A percentile compares a stretch with the other conserved stretches of the same genome.
phyloP scores from a whole-genome alignment of 108 stramenopile species.

The Parmales sp. region DNA sequence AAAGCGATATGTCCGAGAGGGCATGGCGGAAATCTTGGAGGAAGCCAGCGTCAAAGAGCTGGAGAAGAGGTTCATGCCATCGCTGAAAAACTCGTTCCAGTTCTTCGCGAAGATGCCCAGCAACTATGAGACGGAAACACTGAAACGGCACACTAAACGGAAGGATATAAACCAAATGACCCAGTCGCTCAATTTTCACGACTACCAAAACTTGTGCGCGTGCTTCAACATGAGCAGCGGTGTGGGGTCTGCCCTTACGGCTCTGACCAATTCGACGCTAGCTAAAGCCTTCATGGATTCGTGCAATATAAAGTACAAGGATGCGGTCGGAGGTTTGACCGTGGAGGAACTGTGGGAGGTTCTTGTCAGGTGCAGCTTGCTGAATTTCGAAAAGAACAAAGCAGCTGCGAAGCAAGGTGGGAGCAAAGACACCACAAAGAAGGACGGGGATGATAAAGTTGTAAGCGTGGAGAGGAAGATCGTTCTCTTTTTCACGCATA shows the following conservation, averaged over 20 bases:
- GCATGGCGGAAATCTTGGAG: neutral
- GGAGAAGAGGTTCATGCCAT: neutral
- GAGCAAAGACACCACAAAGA: neutral
- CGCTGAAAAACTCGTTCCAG: neutral
- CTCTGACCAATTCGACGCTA: neutral
- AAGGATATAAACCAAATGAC: neutral
- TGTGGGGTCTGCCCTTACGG: neutral
- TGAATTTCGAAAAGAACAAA: too few relatives aligned
- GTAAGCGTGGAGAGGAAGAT: neutral
- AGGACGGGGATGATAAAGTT: neutral
- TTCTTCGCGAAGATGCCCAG: neutral
- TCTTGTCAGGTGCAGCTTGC: neutral
- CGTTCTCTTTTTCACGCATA: neutral
- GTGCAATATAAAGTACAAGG: neutral
- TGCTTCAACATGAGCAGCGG: slow-evolving; percentile 4
- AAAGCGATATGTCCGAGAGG: neutral
- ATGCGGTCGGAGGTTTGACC: neutral
- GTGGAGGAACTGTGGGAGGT: slow-evolving; percentile 6
- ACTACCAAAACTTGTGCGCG: neutral
- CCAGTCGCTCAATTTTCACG: neutral
- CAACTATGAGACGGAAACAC: neutral
- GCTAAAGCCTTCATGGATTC: neutral
- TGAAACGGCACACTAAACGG: neutral
- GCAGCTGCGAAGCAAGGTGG: too few relatives aligned
- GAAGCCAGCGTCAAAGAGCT: neutral